These are phyloP conservation scores for Fusarium chlamydosporum DNA, from an alignment of 2,329 filamentous ascomycete species.

Conservation along the genomic window DNA sequence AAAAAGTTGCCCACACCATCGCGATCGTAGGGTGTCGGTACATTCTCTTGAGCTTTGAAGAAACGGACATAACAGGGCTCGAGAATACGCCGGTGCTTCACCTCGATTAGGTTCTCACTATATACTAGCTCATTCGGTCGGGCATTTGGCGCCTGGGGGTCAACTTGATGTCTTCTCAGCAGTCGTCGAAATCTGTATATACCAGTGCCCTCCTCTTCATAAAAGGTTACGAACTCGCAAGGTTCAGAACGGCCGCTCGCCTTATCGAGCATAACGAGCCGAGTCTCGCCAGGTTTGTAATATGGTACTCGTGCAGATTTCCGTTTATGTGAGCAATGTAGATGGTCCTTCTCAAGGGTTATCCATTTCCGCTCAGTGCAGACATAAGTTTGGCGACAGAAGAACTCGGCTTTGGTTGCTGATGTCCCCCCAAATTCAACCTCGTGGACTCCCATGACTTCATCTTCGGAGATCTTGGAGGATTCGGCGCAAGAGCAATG, in stretches of 20 bases:
- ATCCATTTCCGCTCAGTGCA: slow-evolving; percentile 73
- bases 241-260: slow-evolving; percentile 66
- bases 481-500: slow-evolving; percentile 77
- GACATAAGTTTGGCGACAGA: slow-evolving; percentile 79
- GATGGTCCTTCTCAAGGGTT: slow-evolving; percentile 68
- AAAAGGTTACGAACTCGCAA: slow-evolving; percentile 66
- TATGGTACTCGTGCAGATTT: slow-evolving; percentile 35
- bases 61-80: slow-evolving; percentile 72
- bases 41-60: slow-evolving; percentile 60
- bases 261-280: slow-evolving; percentile 61
- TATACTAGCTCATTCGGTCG: slow-evolving; percentile 72
- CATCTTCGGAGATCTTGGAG: slow-evolving; percentile 63
- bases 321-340: slow-evolving; percentile 63
- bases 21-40: slow-evolving; percentile 75
- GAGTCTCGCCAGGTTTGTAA: slow-evolving; percentile 70
- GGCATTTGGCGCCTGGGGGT: slow-evolving; percentile 50
- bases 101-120: slow-evolving; percentile 60
- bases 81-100: slow-evolving; percentile 60
- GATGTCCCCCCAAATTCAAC: slow-evolving; percentile 71
- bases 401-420: slow-evolving; percentile 66
- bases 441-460: slow-evolving; percentile 70
- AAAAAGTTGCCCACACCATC: slow-evolving; percentile 77
- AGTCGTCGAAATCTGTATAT: slow-evolving; percentile 65
- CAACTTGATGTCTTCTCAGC: slow-evolving; percentile 62
- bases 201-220: slow-evolving; percentile 31